Base-by-base conservation (phyloP, 2,329 filamentous ascomycete species). In the Pseudogymnoascus sp. region DNA sequence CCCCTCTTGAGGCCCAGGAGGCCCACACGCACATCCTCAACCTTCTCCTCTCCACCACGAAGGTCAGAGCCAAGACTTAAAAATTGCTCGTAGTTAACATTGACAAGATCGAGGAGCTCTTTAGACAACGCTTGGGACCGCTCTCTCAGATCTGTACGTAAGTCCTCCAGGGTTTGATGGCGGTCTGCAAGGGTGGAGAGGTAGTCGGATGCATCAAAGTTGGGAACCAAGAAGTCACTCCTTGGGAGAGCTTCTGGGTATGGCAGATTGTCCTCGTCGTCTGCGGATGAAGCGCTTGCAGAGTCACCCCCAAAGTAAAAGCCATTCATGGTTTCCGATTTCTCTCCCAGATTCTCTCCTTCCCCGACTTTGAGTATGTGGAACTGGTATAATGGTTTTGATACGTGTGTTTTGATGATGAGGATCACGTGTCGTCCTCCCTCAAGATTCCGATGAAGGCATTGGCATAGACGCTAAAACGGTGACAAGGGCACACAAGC, bases 151-250 rank as follows among this genome's bases (percentile, higher is more conserved):
- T 99, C 95, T 4, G 87, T 78, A 37, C 93, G 90, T 33, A 99
- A 80, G 74, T 99, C 94, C 73, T 96, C 92, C 59, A 99, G 89
- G 0, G 93, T 97, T 75, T 99, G 94, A 75, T 99, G 94, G 1
- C 94, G 89, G 72, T 94, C 87, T 18, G 86, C 85, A 1, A 96
- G 82, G 1, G 89, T 88, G 6, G 87, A 92, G 76, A 99, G 87
- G 74, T 97, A 99, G 1, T 79, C 78, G 1, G 90, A 84, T 0
- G 95, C 88, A 66, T 91, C 85, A 75, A 99, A 99, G 68, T 85
- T 76, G 3, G 85, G 82, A 1, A 84, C 78, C 5, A 96, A 83
- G 77, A 99, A 99, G 72, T 94, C 91, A 64, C 82, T 79, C 64
- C 94, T 89, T 1, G 90, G 84, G 14, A 99, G 85, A 3, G 92